Percentiles rank a stretch among this genome's conserved stretches.
Conservation (phyloP, 441 rosid genomes). For the Pelargonium australe region DNA sequence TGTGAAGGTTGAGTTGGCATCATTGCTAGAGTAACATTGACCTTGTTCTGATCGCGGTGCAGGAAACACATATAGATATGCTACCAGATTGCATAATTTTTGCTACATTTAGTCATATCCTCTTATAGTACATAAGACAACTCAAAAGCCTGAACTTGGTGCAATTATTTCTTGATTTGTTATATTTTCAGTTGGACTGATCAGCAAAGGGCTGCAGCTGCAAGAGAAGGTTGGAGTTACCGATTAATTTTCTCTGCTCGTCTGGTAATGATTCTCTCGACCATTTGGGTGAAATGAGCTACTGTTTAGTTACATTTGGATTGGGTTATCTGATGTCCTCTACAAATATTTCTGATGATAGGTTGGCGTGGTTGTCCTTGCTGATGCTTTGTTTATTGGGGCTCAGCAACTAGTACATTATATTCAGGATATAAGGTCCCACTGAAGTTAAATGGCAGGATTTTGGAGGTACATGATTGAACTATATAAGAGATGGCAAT, state of each 20-base stretch:
- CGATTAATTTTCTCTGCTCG: slow-evolving; percentile 66
- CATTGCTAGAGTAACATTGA: background rate
- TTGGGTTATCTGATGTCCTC: slow-evolving; percentile 10
- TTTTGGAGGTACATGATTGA: slow-evolving; percentile 13
- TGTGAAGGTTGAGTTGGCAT: background rate
- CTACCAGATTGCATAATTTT: too few species aligned
- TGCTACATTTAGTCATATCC: too few species aligned
- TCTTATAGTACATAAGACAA: too few species aligned
- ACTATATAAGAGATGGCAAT: slow-evolving; percentile 11
- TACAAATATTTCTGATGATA: slow-evolving; percentile 23
- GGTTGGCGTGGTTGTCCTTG: slow-evolving; percentile 63
- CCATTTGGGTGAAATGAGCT: slow-evolving; percentile 5
- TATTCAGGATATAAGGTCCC: slow-evolving; percentile 63
- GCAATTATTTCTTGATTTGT: slow-evolving; percentile 10
- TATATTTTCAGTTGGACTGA: slow-evolving; percentile 73
- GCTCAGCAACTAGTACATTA: slow-evolving; percentile 62
- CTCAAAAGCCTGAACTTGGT: background rate
- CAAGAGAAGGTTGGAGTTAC: slow-evolving; percentile 90
- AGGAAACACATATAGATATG: background rate
- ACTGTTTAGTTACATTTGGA: background rate
- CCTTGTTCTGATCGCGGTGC: background rate
- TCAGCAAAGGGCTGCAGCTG: slow-evolving; percentile 87
- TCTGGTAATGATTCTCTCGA: slow-evolving; percentile 42
- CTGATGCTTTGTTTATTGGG: slow-evolving; percentile 65
- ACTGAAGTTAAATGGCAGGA: slow-evolving; percentile 26